These are phyloP conservation scores for Calocera cornea DNA, from an alignment of 768 basidiomycete genomes.

Conservation along the genomic window DNA sequence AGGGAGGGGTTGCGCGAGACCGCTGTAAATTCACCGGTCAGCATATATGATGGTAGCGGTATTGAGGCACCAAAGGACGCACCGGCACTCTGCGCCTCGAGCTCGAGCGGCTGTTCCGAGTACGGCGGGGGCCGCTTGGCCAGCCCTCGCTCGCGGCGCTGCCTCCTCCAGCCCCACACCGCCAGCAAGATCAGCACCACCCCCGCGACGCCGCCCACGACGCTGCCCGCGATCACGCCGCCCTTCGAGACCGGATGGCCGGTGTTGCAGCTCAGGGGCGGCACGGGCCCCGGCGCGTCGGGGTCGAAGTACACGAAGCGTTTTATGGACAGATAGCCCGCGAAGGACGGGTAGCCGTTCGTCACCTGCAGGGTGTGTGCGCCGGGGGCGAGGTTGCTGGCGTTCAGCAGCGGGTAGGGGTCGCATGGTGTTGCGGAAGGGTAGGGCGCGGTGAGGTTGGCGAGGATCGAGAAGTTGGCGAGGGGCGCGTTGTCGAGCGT, in stretches of 20 bases:
- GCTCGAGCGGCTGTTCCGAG: background rate
- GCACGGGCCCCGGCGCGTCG: background rate
- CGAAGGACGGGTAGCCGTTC: background rate
- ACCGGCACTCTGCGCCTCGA: background rate
- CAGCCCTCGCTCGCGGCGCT: background rate
- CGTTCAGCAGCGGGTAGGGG: background rate
- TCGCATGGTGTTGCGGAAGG: background rate
- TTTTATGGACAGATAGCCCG: background rate
- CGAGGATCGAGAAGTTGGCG: background rate
- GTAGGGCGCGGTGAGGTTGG: background rate
- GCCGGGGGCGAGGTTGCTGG: background rate
- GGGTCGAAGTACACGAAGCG: slow-evolving; percentile 2
- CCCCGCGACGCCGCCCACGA: background rate
- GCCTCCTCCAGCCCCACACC: background rate
- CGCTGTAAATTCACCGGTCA: no score
- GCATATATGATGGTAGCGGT: background rate
- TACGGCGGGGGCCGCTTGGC: background rate
- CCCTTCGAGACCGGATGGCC: background rate
- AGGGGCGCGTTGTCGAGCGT: background rate
- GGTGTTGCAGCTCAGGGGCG: background rate
- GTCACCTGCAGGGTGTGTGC: background rate
- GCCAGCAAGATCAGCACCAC: background rate
- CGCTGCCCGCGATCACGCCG: background rate
- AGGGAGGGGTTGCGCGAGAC: background rate
- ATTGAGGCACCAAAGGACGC: background rate